Evolutionary conservation across 2,329 filamentous ascomycete genomes (phyloP).

Genomic region (Ambrosiella xylebori): DNA sequence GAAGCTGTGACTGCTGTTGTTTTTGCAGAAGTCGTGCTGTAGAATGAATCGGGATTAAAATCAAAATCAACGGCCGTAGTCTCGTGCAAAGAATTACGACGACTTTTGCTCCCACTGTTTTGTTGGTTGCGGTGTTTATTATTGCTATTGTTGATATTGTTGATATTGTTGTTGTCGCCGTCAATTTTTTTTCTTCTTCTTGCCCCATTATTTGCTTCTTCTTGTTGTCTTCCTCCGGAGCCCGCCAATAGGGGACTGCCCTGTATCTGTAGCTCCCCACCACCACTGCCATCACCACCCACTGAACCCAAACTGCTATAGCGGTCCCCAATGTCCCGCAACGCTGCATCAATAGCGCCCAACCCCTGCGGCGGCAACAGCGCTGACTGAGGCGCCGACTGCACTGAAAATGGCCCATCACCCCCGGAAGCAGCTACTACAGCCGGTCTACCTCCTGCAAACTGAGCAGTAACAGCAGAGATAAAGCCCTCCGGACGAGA

Average conservation of each 20-base stretch:
- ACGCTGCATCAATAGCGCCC: not conserved
- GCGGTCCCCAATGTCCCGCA: not conserved
- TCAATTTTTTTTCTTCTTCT: not conserved
- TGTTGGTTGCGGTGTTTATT: not conserved
- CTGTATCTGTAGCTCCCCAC: not conserved
- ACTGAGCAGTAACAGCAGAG: not conserved
- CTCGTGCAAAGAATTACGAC: conserved; percentile 2
- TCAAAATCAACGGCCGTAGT: conserved; percentile 4
- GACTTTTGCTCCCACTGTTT: not conserved
- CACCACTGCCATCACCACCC: not conserved
- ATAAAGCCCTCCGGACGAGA: conserved; percentile 7
- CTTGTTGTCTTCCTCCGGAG: not conserved
- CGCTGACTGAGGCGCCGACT: not conserved
- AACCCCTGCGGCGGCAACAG: not conserved
- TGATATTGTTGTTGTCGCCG: not conserved
- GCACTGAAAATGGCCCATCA: not conserved
- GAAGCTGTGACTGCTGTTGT: not conserved
- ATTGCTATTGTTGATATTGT: not conserved
- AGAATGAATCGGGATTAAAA: conserved; percentile 7
- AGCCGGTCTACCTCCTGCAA: not conserved
- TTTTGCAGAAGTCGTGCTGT: not conserved
- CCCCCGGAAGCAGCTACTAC: not conserved
- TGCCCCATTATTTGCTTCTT: not conserved
- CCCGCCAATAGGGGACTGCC: not conserved
- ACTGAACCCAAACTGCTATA: not conserved